Evolutionary conservation across 495 filamentous ascomycete species (phyloP), one percentile per base, ranked within the genome.

Genomic region (Neurospora hispaniola): DNA sequence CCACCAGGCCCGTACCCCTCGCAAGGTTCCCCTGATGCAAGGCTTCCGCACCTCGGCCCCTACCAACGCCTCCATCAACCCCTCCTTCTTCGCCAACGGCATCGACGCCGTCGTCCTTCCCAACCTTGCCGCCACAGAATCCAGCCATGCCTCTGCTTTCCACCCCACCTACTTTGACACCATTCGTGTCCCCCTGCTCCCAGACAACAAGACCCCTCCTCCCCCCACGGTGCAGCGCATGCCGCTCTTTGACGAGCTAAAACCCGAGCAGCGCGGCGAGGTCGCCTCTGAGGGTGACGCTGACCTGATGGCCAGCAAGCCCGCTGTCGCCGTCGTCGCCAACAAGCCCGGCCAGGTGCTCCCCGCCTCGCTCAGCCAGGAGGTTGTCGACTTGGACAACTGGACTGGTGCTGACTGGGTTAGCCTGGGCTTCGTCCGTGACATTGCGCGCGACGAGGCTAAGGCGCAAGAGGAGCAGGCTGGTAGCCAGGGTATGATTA

Each of bases 381-480:
- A 84, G 54, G 54, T 62, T 3, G 54, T 62, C 6, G 54, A 62
- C 6, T 8, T 62, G 54, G 54, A 62, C 2, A 82, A 86, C 72
- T 83, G 83, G 31, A 83, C 84, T 77, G 79, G 80, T 12, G 72
- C 84, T n/a, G 84, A 85, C 69, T 83, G 84, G 16, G 81, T 85
- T n/a, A 83, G 85, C 77, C 75, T 86, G 9, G 79, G 79, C 75
- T 85, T 85, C 69, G 82, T 78, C 70, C 81, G 84, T 66, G 79
- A 81, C 2, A 69, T 77, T 12, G 72, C 6, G 42, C 74, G 16
- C n/a, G 74, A 74, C 23, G 69, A 77, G 27, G 74, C 69, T 44
- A 70, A 66, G 4, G 48, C 72, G 3, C 73, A 76, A 42, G 42
- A 74, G 11, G 43, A 71, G n/a, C 71, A 75, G 14, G 79, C 78